Evolutionary conservation across 2,329 filamentous ascomycete species (phyloP).

Genomic region (Colletotrichum abscissum): DNA sequence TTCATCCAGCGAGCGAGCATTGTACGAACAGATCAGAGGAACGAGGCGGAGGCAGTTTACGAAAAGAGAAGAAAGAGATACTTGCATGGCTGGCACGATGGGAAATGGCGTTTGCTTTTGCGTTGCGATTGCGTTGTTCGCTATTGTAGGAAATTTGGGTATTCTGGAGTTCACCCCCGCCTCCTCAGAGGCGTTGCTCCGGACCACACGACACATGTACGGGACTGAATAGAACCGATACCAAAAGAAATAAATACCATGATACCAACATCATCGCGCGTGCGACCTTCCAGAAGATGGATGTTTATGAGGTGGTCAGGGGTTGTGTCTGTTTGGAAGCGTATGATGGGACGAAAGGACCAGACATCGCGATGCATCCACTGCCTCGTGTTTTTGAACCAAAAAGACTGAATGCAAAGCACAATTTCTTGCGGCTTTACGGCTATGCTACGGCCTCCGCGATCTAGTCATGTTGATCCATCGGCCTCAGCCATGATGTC

Average conservation of each 20-base stretch:
- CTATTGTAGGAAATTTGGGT: constrained; percentile 33
- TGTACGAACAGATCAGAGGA: constrained; percentile 13
- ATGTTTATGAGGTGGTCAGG: neutral
- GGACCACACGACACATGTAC: constrained; percentile 5
- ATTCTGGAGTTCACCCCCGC: constrained; percentile 22
- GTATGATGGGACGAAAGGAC: neutral
- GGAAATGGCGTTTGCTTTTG: constrained; percentile 34
- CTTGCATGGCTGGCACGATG: constrained; percentile 35
- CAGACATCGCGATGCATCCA: too few relatives aligned
- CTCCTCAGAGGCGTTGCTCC: constrained; percentile 25
- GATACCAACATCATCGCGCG: neutral
- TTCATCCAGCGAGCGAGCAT: neutral
- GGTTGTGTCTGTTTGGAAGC: neutral
- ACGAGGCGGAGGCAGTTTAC: constrained; percentile 9
- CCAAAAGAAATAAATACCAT: constrained; percentile 22
- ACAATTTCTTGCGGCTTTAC: neutral
- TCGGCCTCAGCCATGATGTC: neutral
- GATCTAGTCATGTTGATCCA: constrained; percentile 1
- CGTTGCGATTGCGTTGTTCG: constrained; percentile 24
- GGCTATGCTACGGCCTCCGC: neutral
- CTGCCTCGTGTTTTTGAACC: neutral
- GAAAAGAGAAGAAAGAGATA: constrained; percentile 22
- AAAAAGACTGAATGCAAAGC: neutral
- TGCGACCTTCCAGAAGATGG: neutral
- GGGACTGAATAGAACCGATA: constrained; percentile 11